phyloP scores from a whole-genome alignment of 768 basidiomycete genomes.

The Vararia minispora region DNA sequence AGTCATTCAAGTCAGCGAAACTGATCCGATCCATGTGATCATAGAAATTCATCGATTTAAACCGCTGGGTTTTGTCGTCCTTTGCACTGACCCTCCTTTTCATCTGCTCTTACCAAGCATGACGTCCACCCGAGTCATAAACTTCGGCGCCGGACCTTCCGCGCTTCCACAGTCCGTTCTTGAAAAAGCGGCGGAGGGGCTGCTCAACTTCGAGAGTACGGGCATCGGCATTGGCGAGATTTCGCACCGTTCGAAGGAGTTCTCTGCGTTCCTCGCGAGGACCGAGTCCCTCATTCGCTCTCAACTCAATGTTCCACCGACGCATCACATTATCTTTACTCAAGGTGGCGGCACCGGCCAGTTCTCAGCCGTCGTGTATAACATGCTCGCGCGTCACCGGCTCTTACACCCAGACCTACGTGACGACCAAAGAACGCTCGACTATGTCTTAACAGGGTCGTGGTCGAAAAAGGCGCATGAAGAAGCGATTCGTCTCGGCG shows the following conservation, averaged over 20 bases:
- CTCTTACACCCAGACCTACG: conserved; percentile 52
- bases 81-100: background rate
- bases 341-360: conserved; percentile 92
- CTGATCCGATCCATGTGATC: too few species aligned
- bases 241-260: conserved; percentile 90
- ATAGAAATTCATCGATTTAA: conserved; percentile 97
- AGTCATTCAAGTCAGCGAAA: too few species aligned
- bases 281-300: conserved; percentile 58
- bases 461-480: conserved; percentile 84
- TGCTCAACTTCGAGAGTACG: conserved; percentile 84
- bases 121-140: conserved; percentile 49
- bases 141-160: conserved; percentile 94
- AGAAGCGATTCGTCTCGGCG: conserved; percentile 66
- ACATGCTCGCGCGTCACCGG: conserved; percentile 81
- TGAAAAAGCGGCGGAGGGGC: conserved; percentile 65
- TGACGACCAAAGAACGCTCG: conserved; percentile 49
- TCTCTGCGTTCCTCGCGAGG: conserved; percentile 53
- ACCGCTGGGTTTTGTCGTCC: conserved; percentile 54
- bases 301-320: conserved; percentile 72
- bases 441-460: conserved; percentile 88
- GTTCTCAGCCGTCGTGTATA: conserved; percentile 87
- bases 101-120: conserved; percentile 17
- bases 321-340: conserved; percentile 82
- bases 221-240: conserved; percentile 96
- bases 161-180: conserved; percentile 83